Evolutionary conservation across 2,329 filamentous ascomycete genomes (phyloP).

Genomic region (Beauveria sp.): DNA sequence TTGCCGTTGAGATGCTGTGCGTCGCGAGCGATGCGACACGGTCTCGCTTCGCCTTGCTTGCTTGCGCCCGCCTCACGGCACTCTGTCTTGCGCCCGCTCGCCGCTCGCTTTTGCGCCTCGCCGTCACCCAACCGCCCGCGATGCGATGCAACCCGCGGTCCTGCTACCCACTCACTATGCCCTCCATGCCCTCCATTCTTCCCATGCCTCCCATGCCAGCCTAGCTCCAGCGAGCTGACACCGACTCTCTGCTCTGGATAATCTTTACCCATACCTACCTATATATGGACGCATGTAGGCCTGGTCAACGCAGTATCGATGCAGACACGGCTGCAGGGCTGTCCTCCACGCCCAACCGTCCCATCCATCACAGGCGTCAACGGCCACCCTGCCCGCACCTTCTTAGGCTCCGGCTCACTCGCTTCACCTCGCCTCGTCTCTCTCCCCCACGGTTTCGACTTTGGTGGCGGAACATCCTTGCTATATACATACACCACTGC

Average conservation of each 20-base stretch:
- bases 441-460: slow-evolving; percentile 5
- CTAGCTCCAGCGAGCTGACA: neutral
- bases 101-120: neutral
- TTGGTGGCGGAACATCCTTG: slow-evolving; percentile 7
- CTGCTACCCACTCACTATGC: neutral
- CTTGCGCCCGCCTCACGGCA: neutral
- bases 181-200: too few species aligned
- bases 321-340: slow-evolving; percentile 1
- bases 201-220: neutral
- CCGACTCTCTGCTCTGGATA: neutral
- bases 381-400: slow-evolving; percentile 18
- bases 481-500: slow-evolving; percentile 5
- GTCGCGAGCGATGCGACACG: neutral
- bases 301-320: neutral
- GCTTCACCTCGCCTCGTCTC: neutral
- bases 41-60: neutral
- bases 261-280: neutral
- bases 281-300: neutral
- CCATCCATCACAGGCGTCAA: slow-evolving; percentile 11
- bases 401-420: neutral
- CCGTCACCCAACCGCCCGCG: neutral
- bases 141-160: neutral
- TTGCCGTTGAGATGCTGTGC: neutral
- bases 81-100: neutral
- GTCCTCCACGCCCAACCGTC: neutral